A percentile compares a stretch with the other conserved stretches of the same genome.
Evolutionary conservation across 352 stramenopile genomes (phyloP).

Genomic region (Phytophthora colocasiae): DNA sequence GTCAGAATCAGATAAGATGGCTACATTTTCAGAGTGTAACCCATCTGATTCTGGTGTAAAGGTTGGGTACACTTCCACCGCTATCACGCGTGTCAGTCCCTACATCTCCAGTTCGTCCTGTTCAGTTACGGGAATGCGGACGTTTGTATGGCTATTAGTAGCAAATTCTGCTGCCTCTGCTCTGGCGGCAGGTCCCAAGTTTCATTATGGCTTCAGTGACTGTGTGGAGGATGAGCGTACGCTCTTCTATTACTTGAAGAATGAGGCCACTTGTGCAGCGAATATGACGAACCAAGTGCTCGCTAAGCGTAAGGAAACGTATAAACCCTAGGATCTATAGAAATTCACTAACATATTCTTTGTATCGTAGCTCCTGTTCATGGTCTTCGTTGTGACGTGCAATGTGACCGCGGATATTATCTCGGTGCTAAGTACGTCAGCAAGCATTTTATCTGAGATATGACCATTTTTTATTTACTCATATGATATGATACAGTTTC

Average conservation of each 20-base stretch:
- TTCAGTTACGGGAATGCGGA: conserved; percentile 11
- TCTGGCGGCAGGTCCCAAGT: conserved; percentile 18
- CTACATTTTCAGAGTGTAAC: not conserved
- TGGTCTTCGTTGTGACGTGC: conserved; percentile 72
- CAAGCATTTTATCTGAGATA: conserved; percentile 1
- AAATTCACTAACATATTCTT: not conserved
- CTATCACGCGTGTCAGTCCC: conserved; percentile 18
- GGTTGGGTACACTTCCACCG: conserved; percentile 23
- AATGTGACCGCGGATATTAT: conserved; percentile 74
- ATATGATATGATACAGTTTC: conserved; percentile 47
- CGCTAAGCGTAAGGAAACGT: conserved; percentile 50
- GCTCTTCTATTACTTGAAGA: conserved; percentile 79
- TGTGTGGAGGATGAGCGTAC: conserved; percentile 80
- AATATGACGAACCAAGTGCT: conserved; percentile 44
- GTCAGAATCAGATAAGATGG: not conserved
- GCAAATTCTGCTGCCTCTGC: conserved; percentile 1
- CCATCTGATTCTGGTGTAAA: conserved; percentile 23
- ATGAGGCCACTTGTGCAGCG: conserved; percentile 52
- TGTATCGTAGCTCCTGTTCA: conserved; percentile 60
- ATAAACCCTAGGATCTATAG: conserved; percentile 2
- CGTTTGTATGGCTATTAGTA: conserved; percentile 7
- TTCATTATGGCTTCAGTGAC: conserved; percentile 82
- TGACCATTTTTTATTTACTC: not conserved
- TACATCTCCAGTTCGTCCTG: conserved; percentile 28
- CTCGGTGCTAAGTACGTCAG: conserved; percentile 78